Base-by-base conservation (phyloP, 129 eudicot genomes). In the Arctium minus region DNA sequence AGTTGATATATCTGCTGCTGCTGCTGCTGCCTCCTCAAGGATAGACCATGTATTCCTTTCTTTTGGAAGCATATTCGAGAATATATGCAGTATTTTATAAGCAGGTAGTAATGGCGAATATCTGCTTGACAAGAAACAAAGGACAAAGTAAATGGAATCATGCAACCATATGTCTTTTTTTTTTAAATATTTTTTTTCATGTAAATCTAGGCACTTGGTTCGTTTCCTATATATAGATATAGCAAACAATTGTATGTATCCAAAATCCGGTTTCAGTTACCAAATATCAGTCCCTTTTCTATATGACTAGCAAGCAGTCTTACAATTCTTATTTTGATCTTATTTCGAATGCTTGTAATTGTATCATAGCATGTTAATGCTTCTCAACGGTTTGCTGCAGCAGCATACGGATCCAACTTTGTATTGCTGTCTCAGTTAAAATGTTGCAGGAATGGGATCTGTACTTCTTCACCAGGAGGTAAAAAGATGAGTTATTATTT, bases 191-290 rank as follows among this genome's bases (percentile, higher is more conserved):
- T 39, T 56, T 76, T 77, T 67, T 36, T 27, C 17, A 68, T 83
- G 83, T 83, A 71, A 81, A 64, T 81, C 18, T 81, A 79, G 87
- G 75, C 53, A 60, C 84, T 81, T 86, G 81, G 86, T 67, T 82
- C 78, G 78, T 79, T 84, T 80, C 46, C 13, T 33, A 71, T 79
- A 88, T 79, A 92, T 89, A 88, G 81, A 82, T 86, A 40, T 85
- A 78, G 82, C 80, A 77, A 79, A 86, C 76, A 82, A 50, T 88
- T 91, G 87, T 86, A 88, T 87, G 89, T 86, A 81, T 73, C 74
- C 31, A 73, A 78, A 88, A 69, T 82, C 82, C 88, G 87, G 86
- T 88, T 91, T 92, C 92, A 91, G 82, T 85, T 76, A 44, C 85
- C 87, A 82, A 79, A 77, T 85, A 69, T 50, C 74, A 82, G 78